A percentile compares a stretch with the other conserved stretches of the same genome.
Conservation (phyloP, 2,329 filamentous ascomycete species). For the Exophiala bonariae region DNA sequence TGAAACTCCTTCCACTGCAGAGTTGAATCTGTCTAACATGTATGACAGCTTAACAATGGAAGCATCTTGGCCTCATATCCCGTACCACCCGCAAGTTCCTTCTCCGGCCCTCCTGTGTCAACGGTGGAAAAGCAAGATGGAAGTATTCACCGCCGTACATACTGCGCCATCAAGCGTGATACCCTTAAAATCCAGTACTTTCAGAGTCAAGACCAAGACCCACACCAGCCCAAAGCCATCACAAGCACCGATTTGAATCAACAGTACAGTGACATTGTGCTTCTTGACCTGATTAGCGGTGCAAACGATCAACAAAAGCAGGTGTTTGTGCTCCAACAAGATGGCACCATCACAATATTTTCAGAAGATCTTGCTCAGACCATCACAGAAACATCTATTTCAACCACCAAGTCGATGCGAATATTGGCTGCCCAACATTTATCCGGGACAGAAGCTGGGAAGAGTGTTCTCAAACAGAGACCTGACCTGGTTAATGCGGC, state of each 20-base stretch:
- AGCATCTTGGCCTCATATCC: slow-evolving; percentile 62
- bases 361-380: slow-evolving; percentile 33
- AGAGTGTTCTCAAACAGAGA: slow-evolving; percentile 28
- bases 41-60: slow-evolving; percentile 58
- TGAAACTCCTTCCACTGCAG: slow-evolving; percentile 33
- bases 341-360: slow-evolving; percentile 43
- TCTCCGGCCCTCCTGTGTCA: slow-evolving; percentile 59
- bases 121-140: slow-evolving; percentile 51
- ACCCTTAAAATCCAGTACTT: slow-evolving; percentile 57
- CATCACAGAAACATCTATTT: slow-evolving; percentile 9
- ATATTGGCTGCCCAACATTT: slow-evolving; percentile 24
- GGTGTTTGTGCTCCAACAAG: slow-evolving; percentile 43
- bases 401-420: slow-evolving; percentile 10
- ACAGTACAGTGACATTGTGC: slow-evolving; percentile 41
- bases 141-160: slow-evolving; percentile 55
- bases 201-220: slow-evolving; percentile 44
- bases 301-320: not conserved
- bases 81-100: slow-evolving; percentile 59
- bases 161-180: slow-evolving; percentile 50
- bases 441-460: slow-evolving; percentile 25
- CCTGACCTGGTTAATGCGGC: slow-evolving; percentile 25
- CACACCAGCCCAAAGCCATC: slow-evolving; percentile 15
- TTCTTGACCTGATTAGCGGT: slow-evolving; percentile 30
- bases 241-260: slow-evolving; percentile 33
- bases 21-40: not conserved